Base-by-base conservation (phyloP, 164 flowering plant species). In the Houttuynia cordata region DNA sequence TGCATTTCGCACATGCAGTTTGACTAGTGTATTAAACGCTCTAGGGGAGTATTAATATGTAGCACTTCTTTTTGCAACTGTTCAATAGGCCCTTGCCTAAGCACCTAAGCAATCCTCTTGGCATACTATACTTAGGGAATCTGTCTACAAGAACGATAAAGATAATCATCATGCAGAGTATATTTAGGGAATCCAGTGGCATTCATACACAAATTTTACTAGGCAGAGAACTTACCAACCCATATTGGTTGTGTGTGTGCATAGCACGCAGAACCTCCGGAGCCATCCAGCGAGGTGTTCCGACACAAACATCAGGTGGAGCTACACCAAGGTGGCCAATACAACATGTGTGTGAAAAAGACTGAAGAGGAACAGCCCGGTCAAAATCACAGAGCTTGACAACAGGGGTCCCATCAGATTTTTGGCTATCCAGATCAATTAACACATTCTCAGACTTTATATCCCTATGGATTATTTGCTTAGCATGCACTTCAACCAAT, bases 271-370 rank as follows among this genome's bases (percentile, higher is more conserved):
- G 70, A 71, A 94, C 94, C 71, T 94, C 99, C 8, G 99, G 99
- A 57, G 99, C 96, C 99, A 94, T 90, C 99, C 99, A 94, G 24
- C 88, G 82, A 63, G 96, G 95, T 14, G 99, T 94, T 65, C 99
- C 99, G 74, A 94, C 97, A 82, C 97, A 94, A 63, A 72, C 63
- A 76, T 85, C 80, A 49, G 99, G 84, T 37, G 91, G 82, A 71
- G 85, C 96, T 59, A 81, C 70, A 51, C 99, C 99, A 25, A 37
- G 41, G 73, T 93, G 99, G 59, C 83, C 77, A 69, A 88, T 85
- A 71, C 96, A 90, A 77, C 99, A 94, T 22, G 88, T 70, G 62
- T 94, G 99, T 70, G 80, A 66, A 41, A 39, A 68, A 53, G 97
- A 85, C 37, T 82, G 78, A 56, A 94, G 81, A 39, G 99, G 99